Evolutionary conservation across 1,284 basidiomycete species (phyloP), one percentile per base, ranked within the genome.

Genomic region (Sporisorium graminicola): DNA sequence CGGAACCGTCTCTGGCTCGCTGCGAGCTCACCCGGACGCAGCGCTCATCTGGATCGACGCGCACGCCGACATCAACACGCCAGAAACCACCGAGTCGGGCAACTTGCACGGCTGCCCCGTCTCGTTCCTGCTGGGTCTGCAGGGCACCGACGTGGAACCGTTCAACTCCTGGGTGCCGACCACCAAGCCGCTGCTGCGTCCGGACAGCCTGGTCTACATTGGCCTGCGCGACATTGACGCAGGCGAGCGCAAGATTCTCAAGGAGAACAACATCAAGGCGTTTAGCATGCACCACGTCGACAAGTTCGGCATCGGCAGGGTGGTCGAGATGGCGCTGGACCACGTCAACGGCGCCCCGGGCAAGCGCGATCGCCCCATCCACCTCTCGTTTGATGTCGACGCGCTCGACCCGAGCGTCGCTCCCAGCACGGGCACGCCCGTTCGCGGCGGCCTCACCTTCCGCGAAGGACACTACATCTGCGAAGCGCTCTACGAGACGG

Each of bases 201-300:
- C 93, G 2, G 89, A 92, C 60, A 90, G 91, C 37, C 86, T 97
- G 51, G 94, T 94, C 37, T 98, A 97, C 88, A 98, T 99, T 82
- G 96, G 96, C 68, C 89, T 99, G 66, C 92, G 97, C 68, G 97
- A 99, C 87, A 88, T 99, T 68, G 97, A 99, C 84, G 87, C 89
- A 8, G 94, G 91, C 50, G 97, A 99, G 88, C 94, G 94, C 87
- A 89, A 89, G 75, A 93, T 99, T 80, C 89, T 99, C 65, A 91
- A 89, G 79, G 91, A 96, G 80, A 89, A 94, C 86, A 91, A 70
- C 60, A 98, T 99, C 89, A 94, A 93, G 86, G 93, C 92, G 12
- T 99, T 93, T 89, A 93, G 92, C 73, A 99, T 99, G 97, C 95
- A 98, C 87, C 94, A 99, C 77, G 92, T 99, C 59, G 97, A 99